Percentiles rank a stretch among this genome's conserved stretches.
phyloP scores from a whole-genome alignment of 2,329 filamentous ascomycete species.

The Xylaria sp. region DNA sequence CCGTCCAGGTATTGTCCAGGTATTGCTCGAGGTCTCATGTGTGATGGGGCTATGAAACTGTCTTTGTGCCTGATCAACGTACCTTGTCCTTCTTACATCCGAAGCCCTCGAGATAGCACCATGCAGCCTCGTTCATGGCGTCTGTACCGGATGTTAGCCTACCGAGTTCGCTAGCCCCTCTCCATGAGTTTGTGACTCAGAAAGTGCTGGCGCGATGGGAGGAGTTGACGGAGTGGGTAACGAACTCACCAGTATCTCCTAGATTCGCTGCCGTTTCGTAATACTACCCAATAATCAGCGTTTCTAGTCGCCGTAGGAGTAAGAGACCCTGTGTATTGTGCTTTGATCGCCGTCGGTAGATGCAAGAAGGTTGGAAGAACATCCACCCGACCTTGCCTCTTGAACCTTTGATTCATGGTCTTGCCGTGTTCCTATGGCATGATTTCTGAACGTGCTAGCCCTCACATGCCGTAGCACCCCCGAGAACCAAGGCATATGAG shows the following conservation, averaged over 20 bases:
- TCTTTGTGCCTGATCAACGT: constrained; percentile 57
- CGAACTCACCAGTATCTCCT: constrained; percentile 78
- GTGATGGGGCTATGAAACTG: constrained; percentile 40
- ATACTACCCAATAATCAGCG: constrained; percentile 68
- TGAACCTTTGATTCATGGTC: constrained; percentile 17
- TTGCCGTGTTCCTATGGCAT: constrained; percentile 13
- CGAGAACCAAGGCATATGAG: constrained; percentile 15
- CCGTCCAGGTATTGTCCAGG: constrained; percentile 19
- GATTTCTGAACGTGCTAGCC: constrained; percentile 11
- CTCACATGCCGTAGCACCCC: constrained; percentile 16
- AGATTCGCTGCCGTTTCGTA: constrained; percentile 98
- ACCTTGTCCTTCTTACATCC: constrained; percentile 99
- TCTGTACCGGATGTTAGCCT: constrained; percentile 62
- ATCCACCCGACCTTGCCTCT: constrained; percentile 17
- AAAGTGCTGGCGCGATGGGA: constrained; percentile 30
- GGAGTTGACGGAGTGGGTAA: constrained; percentile 32
- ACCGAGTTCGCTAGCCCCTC: constrained; percentile 44
- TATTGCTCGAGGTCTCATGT: constrained; percentile 41
- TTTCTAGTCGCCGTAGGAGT: constrained; percentile 38
- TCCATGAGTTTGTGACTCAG: constrained; percentile 37
- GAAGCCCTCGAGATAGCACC: constrained; percentile 97
- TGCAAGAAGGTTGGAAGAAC: constrained; percentile 14
- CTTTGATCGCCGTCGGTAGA: constrained; percentile 12
- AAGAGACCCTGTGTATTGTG: constrained; percentile 11
- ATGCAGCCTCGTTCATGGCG: constrained; percentile 96